phyloP scores from a whole-genome alignment of 345 rosid genomes.

The Pistacia vera region DNA sequence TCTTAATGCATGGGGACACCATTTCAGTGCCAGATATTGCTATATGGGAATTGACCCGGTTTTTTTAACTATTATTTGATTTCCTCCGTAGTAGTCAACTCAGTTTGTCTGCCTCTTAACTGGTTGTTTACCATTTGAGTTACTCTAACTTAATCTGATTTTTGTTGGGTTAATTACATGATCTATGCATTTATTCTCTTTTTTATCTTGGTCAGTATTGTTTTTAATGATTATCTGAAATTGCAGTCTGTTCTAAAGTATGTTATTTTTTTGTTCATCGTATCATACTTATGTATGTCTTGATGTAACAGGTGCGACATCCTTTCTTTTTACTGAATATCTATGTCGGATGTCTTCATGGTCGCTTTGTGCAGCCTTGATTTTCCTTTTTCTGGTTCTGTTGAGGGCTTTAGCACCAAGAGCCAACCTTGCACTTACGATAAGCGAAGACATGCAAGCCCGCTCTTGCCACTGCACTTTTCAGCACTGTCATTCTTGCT shows the following conservation, averaged over 20 bases:
- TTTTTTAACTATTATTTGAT: background rate
- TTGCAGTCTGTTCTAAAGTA: background rate
- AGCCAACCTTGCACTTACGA: conserved; percentile 39
- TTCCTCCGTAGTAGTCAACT: background rate
- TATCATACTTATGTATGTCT: background rate
- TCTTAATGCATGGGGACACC: background rate
- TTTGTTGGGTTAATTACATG: background rate
- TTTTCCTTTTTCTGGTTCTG: conserved; percentile 49
- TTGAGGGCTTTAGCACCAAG: conserved; percentile 45
- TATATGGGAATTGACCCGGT: background rate
- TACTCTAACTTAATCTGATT: background rate
- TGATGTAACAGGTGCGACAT: conserved; percentile 39
- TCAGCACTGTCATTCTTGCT: conserved; percentile 47
- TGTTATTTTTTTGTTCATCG: background rate
- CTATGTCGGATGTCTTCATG: conserved; percentile 54
- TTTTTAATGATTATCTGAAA: background rate
- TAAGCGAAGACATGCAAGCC: conserved; percentile 40
- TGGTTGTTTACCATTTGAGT: background rate
- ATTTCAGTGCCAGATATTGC: no score
- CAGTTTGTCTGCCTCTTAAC: background rate
- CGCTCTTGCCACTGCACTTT: conserved; percentile 45
- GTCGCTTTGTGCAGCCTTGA: conserved; percentile 42
- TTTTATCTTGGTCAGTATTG: background rate
- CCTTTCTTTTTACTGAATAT: conserved; percentile 51
- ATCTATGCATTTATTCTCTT: background rate